Evolutionary conservation across 2,329 filamentous ascomycete species (phyloP), one percentile per base, ranked within the genome.

Genomic region (Colletotrichum sp.): DNA sequence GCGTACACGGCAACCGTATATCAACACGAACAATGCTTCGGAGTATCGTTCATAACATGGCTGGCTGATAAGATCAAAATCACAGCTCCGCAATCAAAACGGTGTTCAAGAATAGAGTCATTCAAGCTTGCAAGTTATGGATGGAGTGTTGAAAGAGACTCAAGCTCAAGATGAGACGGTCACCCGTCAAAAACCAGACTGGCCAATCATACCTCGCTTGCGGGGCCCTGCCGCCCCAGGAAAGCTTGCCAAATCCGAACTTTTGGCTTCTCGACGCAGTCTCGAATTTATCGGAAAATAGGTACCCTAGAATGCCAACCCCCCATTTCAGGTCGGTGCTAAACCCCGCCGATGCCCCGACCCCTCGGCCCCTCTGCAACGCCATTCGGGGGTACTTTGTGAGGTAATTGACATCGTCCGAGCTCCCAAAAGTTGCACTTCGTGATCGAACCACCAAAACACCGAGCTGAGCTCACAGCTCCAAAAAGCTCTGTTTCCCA

Each of bases 341-440:
- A 72, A 32, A n/a, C 18, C 44, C 69, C 69, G 64, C 69, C 69
- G 69, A 75, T 72, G 10, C 55, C 34, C 73, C 73, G 69, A 75
- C 18, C 28, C 52, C 39, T 57, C 57, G 44, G 69, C 39, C 52
- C 34, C 36, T 55, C 36, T 59, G 18, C 26, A 62, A 1, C 32
- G n/a, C 21, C 49, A 39, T 10, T 49, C 24, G 67, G 21, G 39
- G 67, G 67, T 30, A 44, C 52, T 21, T n/a, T 6, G 72, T 76
- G 70, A 76, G 70, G 73, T 72, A 69, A 64, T 73, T 34, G 39
- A 68, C 62, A 44, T 9, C 60, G 13, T 67, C 73, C 8, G 30
- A 72, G 55, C 64, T 69, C 16, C 59, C 62, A 34, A 72, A 76
- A 72, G 39, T 36, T 62, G 36, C 21, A 44, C 28, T 63, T 55